Conservation (phyloP, 495 filamentous ascomycete genomes). For the Annulohypoxylon nitens region DNA sequence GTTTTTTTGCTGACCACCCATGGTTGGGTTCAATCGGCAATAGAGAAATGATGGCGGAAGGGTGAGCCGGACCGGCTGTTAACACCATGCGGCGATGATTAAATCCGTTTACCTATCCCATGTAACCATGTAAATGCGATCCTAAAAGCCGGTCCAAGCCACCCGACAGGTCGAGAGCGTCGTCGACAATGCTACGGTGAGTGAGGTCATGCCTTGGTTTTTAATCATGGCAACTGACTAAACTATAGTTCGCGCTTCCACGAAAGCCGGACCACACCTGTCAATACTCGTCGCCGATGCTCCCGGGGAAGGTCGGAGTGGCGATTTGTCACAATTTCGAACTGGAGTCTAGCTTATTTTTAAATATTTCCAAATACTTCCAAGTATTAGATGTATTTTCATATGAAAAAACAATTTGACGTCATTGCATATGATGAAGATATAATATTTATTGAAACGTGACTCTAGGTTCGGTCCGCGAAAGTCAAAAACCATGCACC, state of each 20-base stretch:
- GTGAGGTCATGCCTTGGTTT: constrained; percentile 26
- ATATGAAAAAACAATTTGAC: constrained; percentile 3
- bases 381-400: too few species aligned
- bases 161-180: constrained; percentile 17
- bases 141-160: constrained; percentile 35
- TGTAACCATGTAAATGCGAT: constrained; percentile 16
- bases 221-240: constrained; percentile 15
- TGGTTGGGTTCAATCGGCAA: constrained; percentile 22
- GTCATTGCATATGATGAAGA: constrained; percentile 9
- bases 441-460: not conserved
- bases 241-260: constrained; percentile 15
- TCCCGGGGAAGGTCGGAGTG: constrained; percentile 21
- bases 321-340: constrained; percentile 12
- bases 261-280: constrained; percentile 13
- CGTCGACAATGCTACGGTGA: constrained; percentile 22
- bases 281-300: constrained; percentile 4
- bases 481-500: constrained; percentile 4
- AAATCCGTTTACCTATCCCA: constrained; percentile 29
- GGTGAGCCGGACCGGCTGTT: constrained; percentile 21
- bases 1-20: constrained; percentile 37
- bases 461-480: constrained; percentile 31
- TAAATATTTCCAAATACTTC: not conserved
- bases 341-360: not conserved
- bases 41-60: constrained; percentile 13
- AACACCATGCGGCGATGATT: constrained; percentile 27